Conservation (phyloP, 495 filamentous ascomycete species). For the Podospora pseudoanserina region DNA sequence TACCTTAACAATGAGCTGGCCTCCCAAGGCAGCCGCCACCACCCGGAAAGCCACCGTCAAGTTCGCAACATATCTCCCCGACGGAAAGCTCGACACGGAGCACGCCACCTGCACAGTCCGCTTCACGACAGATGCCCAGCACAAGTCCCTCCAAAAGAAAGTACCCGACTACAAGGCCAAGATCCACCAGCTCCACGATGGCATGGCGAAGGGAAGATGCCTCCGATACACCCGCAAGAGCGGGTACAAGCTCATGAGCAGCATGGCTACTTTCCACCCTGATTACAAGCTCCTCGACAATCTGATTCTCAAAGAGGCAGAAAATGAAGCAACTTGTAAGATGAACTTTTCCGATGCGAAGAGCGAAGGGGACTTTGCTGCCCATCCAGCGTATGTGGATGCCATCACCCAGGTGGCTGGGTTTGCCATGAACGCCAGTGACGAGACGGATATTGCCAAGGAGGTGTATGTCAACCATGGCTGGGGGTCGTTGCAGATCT, state of each 20-base stretch:
- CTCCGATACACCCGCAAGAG: neutral
- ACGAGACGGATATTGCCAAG: constrained; percentile 54
- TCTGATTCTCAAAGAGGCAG: constrained; percentile 62
- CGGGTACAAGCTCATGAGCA: neutral
- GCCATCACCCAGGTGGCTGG: constrained; percentile 58
- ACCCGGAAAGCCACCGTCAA: constrained; percentile 36
- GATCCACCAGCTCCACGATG: neutral
- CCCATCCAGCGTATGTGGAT: constrained; percentile 66
- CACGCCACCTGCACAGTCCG: constrained; percentile 1
- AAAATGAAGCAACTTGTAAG: constrained; percentile 60
- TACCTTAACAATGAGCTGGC: too few species aligned
- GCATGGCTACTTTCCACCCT: neutral
- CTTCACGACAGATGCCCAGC: neutral
- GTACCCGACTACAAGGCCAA: constrained; percentile 24
- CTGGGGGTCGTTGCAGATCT: constrained; percentile 56
- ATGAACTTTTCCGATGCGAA: constrained; percentile 56
- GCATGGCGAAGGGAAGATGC: neutral
- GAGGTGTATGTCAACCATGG: constrained; percentile 62
- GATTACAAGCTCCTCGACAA: constrained; percentile 65
- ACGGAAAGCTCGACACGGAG: neutral
- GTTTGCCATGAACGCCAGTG: constrained; percentile 71
- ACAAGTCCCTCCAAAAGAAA: constrained; percentile 32
- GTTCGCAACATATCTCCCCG: constrained; percentile 35
- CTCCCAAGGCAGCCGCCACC: constrained; percentile 33
- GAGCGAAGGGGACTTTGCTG: constrained; percentile 49